phyloP scores from a whole-genome alignment of 768 basidiomycete species.

The Filobasidium floriforme region DNA sequence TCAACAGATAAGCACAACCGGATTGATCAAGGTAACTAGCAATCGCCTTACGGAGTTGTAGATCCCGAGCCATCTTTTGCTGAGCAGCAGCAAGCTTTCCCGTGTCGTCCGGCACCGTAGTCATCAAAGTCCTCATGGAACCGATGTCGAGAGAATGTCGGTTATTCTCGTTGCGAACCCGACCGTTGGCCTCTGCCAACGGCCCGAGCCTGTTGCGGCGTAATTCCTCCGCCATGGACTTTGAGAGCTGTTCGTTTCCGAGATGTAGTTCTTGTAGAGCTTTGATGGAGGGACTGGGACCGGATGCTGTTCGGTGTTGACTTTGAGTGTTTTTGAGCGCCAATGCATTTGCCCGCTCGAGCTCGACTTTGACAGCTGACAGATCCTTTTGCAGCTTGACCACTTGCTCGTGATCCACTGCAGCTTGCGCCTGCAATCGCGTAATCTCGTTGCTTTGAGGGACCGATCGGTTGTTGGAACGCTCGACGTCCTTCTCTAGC shows the following conservation, averaged over 20 bases:
- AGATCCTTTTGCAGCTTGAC: constrained; percentile 50
- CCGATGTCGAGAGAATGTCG: constrained; percentile 7
- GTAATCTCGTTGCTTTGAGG: constrained; percentile 50
- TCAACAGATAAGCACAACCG: neutral
- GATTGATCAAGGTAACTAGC: neutral
- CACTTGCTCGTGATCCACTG: constrained; percentile 4
- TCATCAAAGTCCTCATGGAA: constrained; percentile 2
- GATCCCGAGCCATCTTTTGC: constrained; percentile 3
- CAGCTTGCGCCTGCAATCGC: neutral
- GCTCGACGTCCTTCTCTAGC: neutral
- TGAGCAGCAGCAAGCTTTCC: neutral
- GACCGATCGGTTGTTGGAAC: constrained; percentile 14
- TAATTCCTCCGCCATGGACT: constrained; percentile 25
- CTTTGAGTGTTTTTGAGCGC: neutral
- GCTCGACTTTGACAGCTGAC: constrained; percentile 26
- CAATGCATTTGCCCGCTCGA: constrained; percentile 9
- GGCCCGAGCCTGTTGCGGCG: constrained; percentile 21
- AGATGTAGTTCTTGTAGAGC: constrained; percentile 23
- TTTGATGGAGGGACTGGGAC: constrained; percentile 12
- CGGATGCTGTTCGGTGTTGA: neutral
- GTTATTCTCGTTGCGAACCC: constrained; percentile 6
- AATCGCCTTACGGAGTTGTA: neutral
- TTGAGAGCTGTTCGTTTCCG: constrained; percentile 21
- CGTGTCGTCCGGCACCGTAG: neutral
- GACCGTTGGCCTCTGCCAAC: neutral